These are phyloP conservation scores for Fusarium robinianum DNA, from an alignment of 2,329 filamentous ascomycete genomes.

Conservation along the genomic window DNA sequence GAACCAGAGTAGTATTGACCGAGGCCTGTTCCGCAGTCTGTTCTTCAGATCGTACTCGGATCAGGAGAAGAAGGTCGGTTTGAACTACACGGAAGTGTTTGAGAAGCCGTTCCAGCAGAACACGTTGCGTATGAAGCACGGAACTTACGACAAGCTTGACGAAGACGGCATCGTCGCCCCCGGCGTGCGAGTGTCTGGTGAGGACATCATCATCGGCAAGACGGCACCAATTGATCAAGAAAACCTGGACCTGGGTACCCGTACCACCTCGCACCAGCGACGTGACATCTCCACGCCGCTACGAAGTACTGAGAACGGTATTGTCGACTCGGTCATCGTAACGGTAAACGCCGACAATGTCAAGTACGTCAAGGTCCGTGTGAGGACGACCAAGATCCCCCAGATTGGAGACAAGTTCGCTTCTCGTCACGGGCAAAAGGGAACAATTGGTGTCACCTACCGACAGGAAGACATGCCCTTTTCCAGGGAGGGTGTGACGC, in stretches of 20 bases:
- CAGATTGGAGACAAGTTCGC: slow-evolving; percentile 99
- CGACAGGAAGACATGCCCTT: slow-evolving; percentile 99
- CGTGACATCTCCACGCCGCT: slow-evolving; percentile 95
- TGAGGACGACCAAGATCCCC: slow-evolving; percentile 95
- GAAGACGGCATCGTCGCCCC: slow-evolving; percentile 94
- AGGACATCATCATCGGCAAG: slow-evolving; percentile 99
- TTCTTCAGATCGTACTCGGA: slow-evolving; percentile 99
- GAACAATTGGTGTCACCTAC: slow-evolving; percentile 98
- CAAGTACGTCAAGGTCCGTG: slow-evolving; percentile 96
- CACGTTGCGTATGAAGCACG: slow-evolving; percentile 90
- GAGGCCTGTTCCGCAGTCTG: slow-evolving; percentile 93
- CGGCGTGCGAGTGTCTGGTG: slow-evolving; percentile 91
- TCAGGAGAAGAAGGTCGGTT: slow-evolving; percentile 92
- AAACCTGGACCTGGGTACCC: slow-evolving; percentile 88
- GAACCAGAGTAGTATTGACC: slow-evolving; percentile 99
- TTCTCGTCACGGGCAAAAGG: slow-evolving; percentile 98
- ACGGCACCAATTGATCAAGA: slow-evolving; percentile 93
- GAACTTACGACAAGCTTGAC: slow-evolving; percentile 96
- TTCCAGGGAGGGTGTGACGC: slow-evolving; percentile 84
- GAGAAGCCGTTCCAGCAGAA: slow-evolving; percentile 91
- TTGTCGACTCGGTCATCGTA: slow-evolving; percentile 89
- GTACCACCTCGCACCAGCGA: slow-evolving; percentile 88
- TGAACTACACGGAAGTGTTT: slow-evolving; percentile 90
- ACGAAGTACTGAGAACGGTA: slow-evolving; percentile 94
- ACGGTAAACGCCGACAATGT: slow-evolving; percentile 95